Conservation (phyloP, 2,329 filamentous ascomycete genomes). For the Colletotrichum sp. region DNA sequence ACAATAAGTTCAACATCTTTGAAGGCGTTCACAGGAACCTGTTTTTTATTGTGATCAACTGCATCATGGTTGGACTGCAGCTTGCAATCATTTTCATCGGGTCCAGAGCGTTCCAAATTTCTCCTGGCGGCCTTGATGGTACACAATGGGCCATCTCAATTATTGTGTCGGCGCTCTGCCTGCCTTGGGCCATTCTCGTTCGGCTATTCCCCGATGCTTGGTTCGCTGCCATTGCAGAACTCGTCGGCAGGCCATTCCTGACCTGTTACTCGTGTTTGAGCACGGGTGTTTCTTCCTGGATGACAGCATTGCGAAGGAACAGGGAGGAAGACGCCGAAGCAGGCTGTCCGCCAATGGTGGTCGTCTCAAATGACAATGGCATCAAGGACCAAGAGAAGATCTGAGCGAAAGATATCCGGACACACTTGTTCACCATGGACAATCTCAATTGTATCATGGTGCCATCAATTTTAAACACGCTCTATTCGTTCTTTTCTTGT, state of each 20-base stretch:
- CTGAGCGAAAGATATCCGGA: no score
- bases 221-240: neutral
- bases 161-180: slow-evolving; percentile 49
- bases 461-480: no score
- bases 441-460: no score
- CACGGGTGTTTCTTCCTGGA: neutral
- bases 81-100: slow-evolving; percentile 63
- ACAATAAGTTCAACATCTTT: slow-evolving; percentile 54
- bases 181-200: slow-evolving; percentile 55
- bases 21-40: slow-evolving; percentile 51
- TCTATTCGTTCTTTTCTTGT: no score
- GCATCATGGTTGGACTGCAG: slow-evolving; percentile 62
- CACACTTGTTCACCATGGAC: no score
- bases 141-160: slow-evolving; percentile 60
- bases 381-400: no score
- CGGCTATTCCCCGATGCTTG: slow-evolving; percentile 53
- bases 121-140: slow-evolving; percentile 40
- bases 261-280: neutral
- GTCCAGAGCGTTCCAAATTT: slow-evolving; percentile 51
- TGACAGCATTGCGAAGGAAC: neutral
- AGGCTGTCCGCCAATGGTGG: neutral
- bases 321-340: neutral
- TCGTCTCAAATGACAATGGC: neutral
- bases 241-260: neutral
- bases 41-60: slow-evolving; percentile 63